Evolutionary conservation across 805 yeast genomes (phyloP), one percentile per base, ranked within the genome.

Genomic region (Kuraishia floccosa): DNA sequence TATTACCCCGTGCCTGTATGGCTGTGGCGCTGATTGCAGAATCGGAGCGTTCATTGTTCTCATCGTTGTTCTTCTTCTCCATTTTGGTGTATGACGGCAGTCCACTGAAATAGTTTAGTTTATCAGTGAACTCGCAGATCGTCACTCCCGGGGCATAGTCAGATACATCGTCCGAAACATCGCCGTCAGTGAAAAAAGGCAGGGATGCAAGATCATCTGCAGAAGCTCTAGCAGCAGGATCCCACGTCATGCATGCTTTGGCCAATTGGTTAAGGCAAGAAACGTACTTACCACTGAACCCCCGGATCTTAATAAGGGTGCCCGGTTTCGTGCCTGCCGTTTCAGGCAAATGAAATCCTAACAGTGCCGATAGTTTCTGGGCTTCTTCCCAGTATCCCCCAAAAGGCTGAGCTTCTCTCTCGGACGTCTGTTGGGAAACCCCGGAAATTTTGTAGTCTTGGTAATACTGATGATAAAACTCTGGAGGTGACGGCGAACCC

Each of bases 361-460:
- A 47, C 8, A 62, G 57, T 2, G 60, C 46, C 1, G 81, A 72
- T 32, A 81, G 56, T 6, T 35, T 34, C 25, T 51, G 54, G 1
- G 84, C 85, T 21, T 74, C 76, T 26, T 63, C 64, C 94, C 94
- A 83, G 35, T 55, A 63, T 0, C 93, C 93, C 12, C 93, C 93
- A 24, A 70, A 53, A 3, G 76, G 79, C 18, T 33, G 35, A 32
- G n/a, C n/a, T n/a, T n/a, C n/a, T n/a, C n/a, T n/a, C n/a, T n/a
- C 49, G 47, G n/a, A 41, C 38, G 4, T 39, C 39, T 17, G 39
- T 36, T 19, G n/a, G n/a, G n/a, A n/a, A n/a, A n/a, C n/a, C n/a
- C n/a, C n/a, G n/a, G n/a, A n/a, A 23, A 28, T 32, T 36, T 20
- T 46, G 39, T 6, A 37, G 42, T 30, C 41, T 30, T 15, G 19